Percentiles rank a stretch among this genome's conserved stretches.
These are phyloP conservation scores for Salix arbutifolia DNA, from an alignment of 345 rosid genomes.

Conservation along the genomic window DNA sequence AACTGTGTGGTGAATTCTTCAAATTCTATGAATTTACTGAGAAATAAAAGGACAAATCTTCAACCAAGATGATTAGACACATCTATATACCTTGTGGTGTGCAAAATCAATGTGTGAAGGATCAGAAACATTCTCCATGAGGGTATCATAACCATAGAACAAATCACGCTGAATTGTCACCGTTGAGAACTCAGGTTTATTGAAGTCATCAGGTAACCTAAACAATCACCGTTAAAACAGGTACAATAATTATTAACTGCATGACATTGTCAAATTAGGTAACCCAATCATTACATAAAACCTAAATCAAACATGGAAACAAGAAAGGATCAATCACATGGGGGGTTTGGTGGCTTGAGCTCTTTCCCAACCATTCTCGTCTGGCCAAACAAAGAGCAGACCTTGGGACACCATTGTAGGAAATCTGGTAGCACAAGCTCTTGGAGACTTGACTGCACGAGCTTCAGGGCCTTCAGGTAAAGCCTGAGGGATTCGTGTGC, in stretches of 20 bases:
- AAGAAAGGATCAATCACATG: conserved; percentile 34
- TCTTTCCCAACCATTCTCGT: conserved; percentile 80
- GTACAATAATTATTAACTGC: not conserved
- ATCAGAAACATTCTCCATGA: conserved; percentile 98
- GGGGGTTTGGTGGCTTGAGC: conserved; percentile 73
- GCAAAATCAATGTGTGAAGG: conserved; percentile 97
- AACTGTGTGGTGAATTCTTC: not conserved
- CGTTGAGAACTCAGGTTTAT: conserved; percentile 75
- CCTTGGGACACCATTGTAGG: conserved; percentile 94
- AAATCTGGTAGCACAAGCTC: conserved; percentile 74
- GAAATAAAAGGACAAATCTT: not conserved
- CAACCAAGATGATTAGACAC: not conserved
- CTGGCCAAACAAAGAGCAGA: conserved; percentile 97
- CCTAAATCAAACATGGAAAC: not conserved
- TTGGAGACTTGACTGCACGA: conserved; percentile 71
- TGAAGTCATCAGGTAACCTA: conserved; percentile 90
- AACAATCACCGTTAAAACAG: conserved; percentile 12
- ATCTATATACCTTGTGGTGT: conserved; percentile 74
- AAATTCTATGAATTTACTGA: not conserved
- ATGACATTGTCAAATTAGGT: not conserved
- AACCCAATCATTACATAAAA: not conserved
- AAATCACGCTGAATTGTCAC: conserved; percentile 93
- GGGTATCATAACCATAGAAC: conserved; percentile 88
- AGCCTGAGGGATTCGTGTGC: conserved; percentile 88
- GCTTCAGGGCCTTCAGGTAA: conserved; percentile 88